Percentiles rank a stretch among this genome's conserved stretches.
These are phyloP conservation scores for Xylaria multiplex DNA, from an alignment of 2,329 filamentous ascomycete genomes.

Conservation along the genomic window DNA sequence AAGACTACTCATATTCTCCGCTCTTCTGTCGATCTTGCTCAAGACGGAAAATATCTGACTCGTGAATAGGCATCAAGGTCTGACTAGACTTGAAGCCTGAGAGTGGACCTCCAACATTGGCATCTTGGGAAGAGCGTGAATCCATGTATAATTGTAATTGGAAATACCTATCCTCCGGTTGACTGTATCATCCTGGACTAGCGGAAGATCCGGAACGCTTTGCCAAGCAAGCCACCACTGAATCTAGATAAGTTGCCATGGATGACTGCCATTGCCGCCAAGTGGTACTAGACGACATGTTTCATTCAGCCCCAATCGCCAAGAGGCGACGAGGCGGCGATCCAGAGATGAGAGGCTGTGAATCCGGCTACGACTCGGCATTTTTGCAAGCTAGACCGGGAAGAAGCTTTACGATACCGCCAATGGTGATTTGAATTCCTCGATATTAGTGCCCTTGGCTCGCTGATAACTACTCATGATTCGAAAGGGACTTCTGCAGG, in stretches of 20 bases:
- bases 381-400: background rate
- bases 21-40: background rate
- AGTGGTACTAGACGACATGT: slow-evolving; percentile 7
- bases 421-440: background rate
- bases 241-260: slow-evolving; percentile 6
- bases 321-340: slow-evolving; percentile 30
- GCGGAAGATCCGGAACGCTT: background rate
- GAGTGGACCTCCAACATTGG: too few relatives aligned
- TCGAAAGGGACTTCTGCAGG: background rate
- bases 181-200: background rate
- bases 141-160: background rate
- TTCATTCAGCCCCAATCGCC: slow-evolving; percentile 29
- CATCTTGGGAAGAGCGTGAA: too few relatives aligned
- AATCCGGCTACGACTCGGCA: background rate
- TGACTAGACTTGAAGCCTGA: too few relatives aligned
- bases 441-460: background rate
- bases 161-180: background rate
- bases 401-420: background rate
- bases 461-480: background rate
- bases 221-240: slow-evolving; percentile 13
- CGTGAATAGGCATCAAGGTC: too few relatives aligned
- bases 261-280: slow-evolving; percentile 5
- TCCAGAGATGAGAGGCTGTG: background rate
- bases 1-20: background rate
- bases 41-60: background rate